A percentile compares a stretch with the other conserved stretches of the same genome.
These are phyloP conservation scores for Sisymbrium altissimum DNA, from an alignment of 345 rosid species.

Conservation along the genomic window DNA sequence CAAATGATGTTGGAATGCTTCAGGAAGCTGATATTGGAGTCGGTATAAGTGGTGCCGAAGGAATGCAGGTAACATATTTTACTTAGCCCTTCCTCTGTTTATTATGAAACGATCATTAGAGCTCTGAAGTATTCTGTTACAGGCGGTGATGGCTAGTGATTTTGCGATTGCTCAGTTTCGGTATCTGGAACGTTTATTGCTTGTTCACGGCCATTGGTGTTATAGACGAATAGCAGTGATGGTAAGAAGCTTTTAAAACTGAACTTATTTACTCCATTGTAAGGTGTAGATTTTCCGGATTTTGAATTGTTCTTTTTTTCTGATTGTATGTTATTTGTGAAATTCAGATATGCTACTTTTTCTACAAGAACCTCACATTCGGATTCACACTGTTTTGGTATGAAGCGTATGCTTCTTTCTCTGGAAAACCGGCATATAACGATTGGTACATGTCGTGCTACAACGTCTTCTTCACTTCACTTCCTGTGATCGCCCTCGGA, in stretches of 20 bases:
- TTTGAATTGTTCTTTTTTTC: neutral
- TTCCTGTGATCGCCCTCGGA: constrained; percentile 94
- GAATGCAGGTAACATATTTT: constrained; percentile 69
- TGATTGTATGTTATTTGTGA: neutral
- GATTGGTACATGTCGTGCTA: constrained; percentile 96
- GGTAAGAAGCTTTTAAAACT: constrained; percentile 42
- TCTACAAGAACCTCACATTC: constrained; percentile 89
- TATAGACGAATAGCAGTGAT: constrained; percentile 85
- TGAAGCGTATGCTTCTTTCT: constrained; percentile 87
- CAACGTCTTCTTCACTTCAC: constrained; percentile 95
- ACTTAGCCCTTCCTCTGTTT: neutral
- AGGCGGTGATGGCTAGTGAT: constrained; percentile 98
- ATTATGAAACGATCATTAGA: neutral
- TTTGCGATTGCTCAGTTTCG: constrained; percentile 86
- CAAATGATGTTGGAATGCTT: constrained; percentile 94
- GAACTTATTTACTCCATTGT: neutral
- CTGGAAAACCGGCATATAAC: constrained; percentile 89
- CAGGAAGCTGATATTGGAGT: constrained; percentile 98
- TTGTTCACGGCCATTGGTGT: constrained; percentile 99
- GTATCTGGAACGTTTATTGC: constrained; percentile 69
- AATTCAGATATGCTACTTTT: constrained; percentile 89
- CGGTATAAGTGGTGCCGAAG: constrained; percentile 93
- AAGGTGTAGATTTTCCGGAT: too few relatives aligned
- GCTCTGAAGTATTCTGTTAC: neutral
- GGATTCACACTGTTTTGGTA: constrained; percentile 95